Evolutionary conservation across 352 stramenopile species (phyloP), one percentile per base, ranked within the genome.

Genomic region (Peronospora destructor): DNA sequence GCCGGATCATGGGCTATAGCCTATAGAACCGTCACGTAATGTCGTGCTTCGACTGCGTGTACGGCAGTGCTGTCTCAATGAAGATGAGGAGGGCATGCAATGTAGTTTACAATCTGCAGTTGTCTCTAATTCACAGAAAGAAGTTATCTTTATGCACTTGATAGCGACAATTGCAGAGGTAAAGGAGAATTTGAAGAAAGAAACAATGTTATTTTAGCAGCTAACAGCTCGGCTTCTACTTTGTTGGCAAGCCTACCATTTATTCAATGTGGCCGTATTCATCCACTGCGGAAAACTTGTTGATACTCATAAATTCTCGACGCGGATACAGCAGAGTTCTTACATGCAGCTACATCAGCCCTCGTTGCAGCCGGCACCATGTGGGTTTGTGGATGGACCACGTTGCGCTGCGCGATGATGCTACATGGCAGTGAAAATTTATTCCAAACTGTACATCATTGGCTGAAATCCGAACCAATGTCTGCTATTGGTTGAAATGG

Each of bases 331-430:
- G 19, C 19, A 21, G 19, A 1, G 1, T 21, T 21, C 19, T 21
- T 21, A 21, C 3, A 21, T 21, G 29, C 37, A 2, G 60, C 53
- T 8, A 48, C 73, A 13, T 23, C 25, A 0, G 44, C 56, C 2
- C 45, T 91, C 4, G 33, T 88, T 0, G 53, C 46, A 2, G 54
- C 57, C 2, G 71, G 70, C 49, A 75, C 38, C 41, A 53, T 11
- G 36, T 57, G 13, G 76, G 87, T 48, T 1, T 73, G 63, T 12
- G 71, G 71, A 4, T 91, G 76, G 76, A 82, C 74, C 0, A 28
- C 75, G 0, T 57, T 88, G 14, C 79, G 88, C 45, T 87, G 79
- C 51, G 68, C 74, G 0, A 60, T 58, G 11, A 3, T 3, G 3
- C 42, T 88, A 7, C 74, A 91, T 33, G 75, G 59, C 14, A 78